phyloP scores from a whole-genome alignment of 352 stramenopile species.

The Phytophthora agathidicida region DNA sequence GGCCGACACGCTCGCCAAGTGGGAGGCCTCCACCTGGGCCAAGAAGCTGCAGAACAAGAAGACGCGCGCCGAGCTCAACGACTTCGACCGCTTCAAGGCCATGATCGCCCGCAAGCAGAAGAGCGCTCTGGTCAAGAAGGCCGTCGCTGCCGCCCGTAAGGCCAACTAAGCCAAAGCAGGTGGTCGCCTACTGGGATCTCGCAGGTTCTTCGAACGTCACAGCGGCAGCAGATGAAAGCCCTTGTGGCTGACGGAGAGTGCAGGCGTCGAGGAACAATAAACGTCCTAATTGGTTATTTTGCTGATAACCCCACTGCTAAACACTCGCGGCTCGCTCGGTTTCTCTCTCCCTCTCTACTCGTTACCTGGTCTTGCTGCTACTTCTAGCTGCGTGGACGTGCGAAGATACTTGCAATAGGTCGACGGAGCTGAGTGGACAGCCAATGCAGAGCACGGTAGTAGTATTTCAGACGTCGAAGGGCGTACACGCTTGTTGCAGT shows the following conservation, averaged over 20 bases:
- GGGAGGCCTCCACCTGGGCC: conserved; percentile 95
- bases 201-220: neutral
- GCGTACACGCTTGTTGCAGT: too few species aligned
- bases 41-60: conserved; percentile 99
- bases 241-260: neutral
- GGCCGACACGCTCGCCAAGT: conserved; percentile 94
- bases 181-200: conserved; percentile 13
- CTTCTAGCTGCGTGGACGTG: too few species aligned
- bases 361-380: too few species aligned
- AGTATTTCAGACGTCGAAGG: too few species aligned
- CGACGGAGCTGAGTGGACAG: too few species aligned
- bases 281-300: conserved; percentile 48
- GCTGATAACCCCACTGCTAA: conserved; percentile 36
- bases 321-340: too few species aligned
- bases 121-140: conserved; percentile 94
- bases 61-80: conserved; percentile 92
- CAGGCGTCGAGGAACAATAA: conserved; percentile 39
- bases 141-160: conserved; percentile 80
- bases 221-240: neutral
- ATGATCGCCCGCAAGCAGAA: conserved; percentile 99
- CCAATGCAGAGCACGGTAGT: too few species aligned
- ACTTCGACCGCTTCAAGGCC: conserved; percentile 99
- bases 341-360: too few species aligned
- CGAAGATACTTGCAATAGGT: too few species aligned
- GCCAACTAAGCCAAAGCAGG: conserved; percentile 66